Evolutionary conservation across 1,284 basidiomycete species (phyloP), one percentile per base, ranked within the genome.

Genomic region (Naganishia cerealis): DNA sequence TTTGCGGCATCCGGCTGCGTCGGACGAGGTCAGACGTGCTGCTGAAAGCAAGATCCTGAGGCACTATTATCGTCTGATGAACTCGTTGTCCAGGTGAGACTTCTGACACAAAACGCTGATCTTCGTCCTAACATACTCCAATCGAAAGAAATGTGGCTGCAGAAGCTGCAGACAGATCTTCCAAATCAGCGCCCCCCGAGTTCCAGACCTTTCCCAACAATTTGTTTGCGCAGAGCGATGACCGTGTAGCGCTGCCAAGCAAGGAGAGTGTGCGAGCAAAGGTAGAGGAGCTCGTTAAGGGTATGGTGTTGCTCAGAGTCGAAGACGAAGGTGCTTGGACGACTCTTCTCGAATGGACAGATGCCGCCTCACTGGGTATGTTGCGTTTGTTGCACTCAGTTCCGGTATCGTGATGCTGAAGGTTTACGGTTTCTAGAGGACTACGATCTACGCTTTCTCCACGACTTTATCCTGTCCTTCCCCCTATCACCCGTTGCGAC

Each of bases 341-440:
- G 38, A 75, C 91, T 21, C 87, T 85, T 71, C 82, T 98, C 50
- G 92, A 98, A 74, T 86, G 88, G 73, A 86, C 83, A 57, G 88
- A 98, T 75, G 84, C 83, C 54, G 85, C 85, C n/a, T 83, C 83
- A 9, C 83, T 92, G 13, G 85, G 90, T 92, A 75, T 73, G 86
- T 76, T 6, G 0, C 29, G 77, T 26, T 24, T 53, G 48, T 43
- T 67, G 42, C 38, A 38, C 57, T 66, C 61, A 29, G 46, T 8
- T 58, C 56, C 3, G 38, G 50, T 18, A 57, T 13, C 46, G 67
- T 68, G 59, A 66, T 6, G n/a, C 46, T 50, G 46, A 50, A 15
- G 24, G 46, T 24, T 24, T 50, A 24, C 15, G 43, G 29, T 58
- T 36, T 66, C 13, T 72, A 90, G 87, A 84, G 75, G 86, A 83